phyloP scores from a whole-genome alignment of 345 rosid genomes.

The Pistacia atlantica region DNA sequence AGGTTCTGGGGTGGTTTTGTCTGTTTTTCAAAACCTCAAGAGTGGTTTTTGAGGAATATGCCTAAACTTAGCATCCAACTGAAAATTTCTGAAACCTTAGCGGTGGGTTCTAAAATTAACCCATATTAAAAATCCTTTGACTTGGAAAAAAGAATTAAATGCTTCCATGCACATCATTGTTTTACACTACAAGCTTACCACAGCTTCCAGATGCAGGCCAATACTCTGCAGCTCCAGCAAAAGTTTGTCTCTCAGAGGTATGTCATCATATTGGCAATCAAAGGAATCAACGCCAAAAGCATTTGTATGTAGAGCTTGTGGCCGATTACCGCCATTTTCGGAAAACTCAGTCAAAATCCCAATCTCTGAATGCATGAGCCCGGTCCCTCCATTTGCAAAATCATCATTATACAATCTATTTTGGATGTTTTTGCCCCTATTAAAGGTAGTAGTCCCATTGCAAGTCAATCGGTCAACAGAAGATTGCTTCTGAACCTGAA shows the following conservation, averaged over 20 bases:
- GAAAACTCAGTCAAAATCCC: conserved; percentile 19
- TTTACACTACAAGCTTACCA: conserved; percentile 37
- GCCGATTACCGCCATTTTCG: conserved; percentile 23
- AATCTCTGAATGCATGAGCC: conserved; percentile 21
- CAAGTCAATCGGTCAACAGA: conserved; percentile 25
- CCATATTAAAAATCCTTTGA: conserved; percentile 1
- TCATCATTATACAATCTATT: conserved; percentile 18
- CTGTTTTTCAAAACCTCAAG: no score
- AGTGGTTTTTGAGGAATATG: no score
- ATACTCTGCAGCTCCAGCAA: conserved; percentile 56
- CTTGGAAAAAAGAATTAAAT: not conserved
- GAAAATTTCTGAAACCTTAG: not conserved
- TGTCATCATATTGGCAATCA: conserved; percentile 41
- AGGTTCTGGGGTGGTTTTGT: no score
- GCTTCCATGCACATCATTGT: not conserved
- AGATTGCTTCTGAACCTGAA: conserved; percentile 31
- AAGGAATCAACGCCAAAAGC: conserved; percentile 20
- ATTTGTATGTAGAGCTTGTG: conserved; percentile 16
- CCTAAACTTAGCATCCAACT: no score
- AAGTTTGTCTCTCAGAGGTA: conserved; percentile 41
- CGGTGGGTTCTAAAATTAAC: no score
- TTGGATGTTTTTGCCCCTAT: conserved; percentile 17
- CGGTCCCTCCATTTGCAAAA: conserved; percentile 26
- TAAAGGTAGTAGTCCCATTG: conserved; percentile 28
- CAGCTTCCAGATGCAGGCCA: conserved; percentile 46